Evolutionary conservation across 306 rosid genomes (phyloP), one percentile per base, ranked within the genome.

Genomic region (Benincasa hispida): DNA sequence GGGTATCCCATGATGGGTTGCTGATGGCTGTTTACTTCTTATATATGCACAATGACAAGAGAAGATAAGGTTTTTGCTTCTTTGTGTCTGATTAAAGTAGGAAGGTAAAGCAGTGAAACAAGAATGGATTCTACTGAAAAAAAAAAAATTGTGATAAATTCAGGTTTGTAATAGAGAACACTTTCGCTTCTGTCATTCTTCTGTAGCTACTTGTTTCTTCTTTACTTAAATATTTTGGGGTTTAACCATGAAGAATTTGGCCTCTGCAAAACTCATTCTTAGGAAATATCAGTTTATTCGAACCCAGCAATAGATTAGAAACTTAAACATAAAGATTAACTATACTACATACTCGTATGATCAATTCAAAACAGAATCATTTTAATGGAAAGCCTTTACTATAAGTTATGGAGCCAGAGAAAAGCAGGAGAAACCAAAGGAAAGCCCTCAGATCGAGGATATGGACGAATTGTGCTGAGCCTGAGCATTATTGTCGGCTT

Each of bases 111-210:
- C 80, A 54, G 65, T 59, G 77, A 62, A 82, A 76, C 61, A 74
- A 82, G 86, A 75, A 72, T 80, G 83, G 67, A 78, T 85, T 87
- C 85, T 89, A 67, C 75, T 73, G 50, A 79, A 80, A 67, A 39
- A 45, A 39, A 45, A 39, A 79, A 83, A 76, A 9, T 34, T 80
- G 86, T 79, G 82, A 81, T 50, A 27, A 35, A 59, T 56, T 85
- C 83, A 39, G 51, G 76, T 81, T 83, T 83, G 78, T 81, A 77
- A 78, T 76, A 82, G 82, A 78, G 45, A 70, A 59, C 41, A 28
- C 39, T 37, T 72, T 50, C 60, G n/a, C 25, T 24, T 47, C 59
- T 50, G 60, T 28, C 25, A 72, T 72, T 72, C 27, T 48, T 72
- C 60, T 48, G 58, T 72, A 50, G 55, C 59, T 70, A 18, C 50